A percentile compares a stretch with the other conserved stretches of the same genome.
Evolutionary conservation across 352 stramenopile genomes (phyloP).

Genomic region (Aphanomyces stellatus): DNA sequence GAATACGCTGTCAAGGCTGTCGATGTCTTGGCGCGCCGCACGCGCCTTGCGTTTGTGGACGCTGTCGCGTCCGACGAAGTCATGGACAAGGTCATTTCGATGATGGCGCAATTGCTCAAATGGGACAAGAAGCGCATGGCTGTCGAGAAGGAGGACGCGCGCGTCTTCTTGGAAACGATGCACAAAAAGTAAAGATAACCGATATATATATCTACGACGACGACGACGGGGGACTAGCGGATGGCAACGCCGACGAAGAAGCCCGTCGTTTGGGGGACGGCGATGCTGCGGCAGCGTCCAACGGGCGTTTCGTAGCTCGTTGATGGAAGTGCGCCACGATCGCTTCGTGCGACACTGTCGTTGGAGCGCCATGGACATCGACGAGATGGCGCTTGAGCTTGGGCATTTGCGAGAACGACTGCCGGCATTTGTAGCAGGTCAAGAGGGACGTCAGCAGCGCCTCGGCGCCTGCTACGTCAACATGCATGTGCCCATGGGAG

Average conservation of each 20-base stretch:
- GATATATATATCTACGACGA: conserved; percentile 22
- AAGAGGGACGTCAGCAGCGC: conserved; percentile 9
- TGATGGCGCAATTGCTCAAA: conserved; percentile 88
- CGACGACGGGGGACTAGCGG: too few species aligned
- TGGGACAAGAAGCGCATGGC: conserved; percentile 76
- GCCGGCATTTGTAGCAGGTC: conserved; percentile 21
- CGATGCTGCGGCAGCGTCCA: background rate
- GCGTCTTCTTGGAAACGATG: conserved; percentile 79
- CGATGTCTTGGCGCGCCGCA: conserved; percentile 89
- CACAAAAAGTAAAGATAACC: conserved; percentile 39
- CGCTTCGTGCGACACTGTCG: background rate
- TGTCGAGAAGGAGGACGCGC: conserved; percentile 64
- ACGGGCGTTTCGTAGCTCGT: too few species aligned
- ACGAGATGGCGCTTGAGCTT: conserved; percentile 24
- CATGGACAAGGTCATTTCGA: conserved; percentile 81
- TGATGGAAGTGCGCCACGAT: background rate
- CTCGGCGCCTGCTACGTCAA: background rate
- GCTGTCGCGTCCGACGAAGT: conserved; percentile 62
- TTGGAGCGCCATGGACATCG: background rate
- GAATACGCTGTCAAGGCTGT: conserved; percentile 92
- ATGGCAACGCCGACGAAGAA: background rate
- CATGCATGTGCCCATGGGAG: conserved; percentile 22
- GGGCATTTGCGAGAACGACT: conserved; percentile 5
- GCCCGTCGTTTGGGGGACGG: background rate
- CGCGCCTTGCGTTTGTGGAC: conserved; percentile 91